Base-by-base conservation (phyloP, 768 basidiomycete genomes). In the Lentinus tigrinus region DNA sequence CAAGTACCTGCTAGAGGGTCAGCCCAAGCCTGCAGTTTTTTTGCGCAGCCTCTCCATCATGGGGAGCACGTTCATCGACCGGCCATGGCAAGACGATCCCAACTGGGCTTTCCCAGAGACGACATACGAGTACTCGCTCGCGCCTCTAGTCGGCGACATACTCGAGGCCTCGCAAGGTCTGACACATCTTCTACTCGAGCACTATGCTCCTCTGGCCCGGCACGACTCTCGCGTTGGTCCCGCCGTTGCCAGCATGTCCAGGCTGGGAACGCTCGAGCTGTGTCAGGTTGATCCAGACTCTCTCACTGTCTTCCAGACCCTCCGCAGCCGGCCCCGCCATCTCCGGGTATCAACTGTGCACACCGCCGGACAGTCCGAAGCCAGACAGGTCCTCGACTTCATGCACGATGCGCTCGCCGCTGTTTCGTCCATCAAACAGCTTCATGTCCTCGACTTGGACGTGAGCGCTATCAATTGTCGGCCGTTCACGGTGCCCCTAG, bases 11-110 rank as follows among this genome's bases (percentile, higher is more conserved):
- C 52, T 58, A n/a, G 13, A 39, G n/a, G 57, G 52, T 14, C n/a
- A 27, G 4, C 52, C 42, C n/a, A 53, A 34, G 46, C 52, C 37
- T 23, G 57, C 57, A 1, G 38, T 58, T 14, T 49, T 48, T 24
- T 46, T 58, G 2, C 57, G 57, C 39, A 49, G 57, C 51, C 57
- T 58, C 21, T 42, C 57, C 27, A 58, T 58, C 39, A 37, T 58
- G 4, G 47, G 38, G 21, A 42, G 52, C 6, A 42, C 52, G 21
- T 58, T 58, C 52, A 49, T 58, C 19, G 51, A 58, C 19, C 57
- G 57, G 14, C 52, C 57, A 9, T 58, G 57, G 57, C 57, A 58
- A 23, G 57, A 58, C 4, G 57, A 58, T 21, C 57, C 57, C 52
- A 53, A 58, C 47, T 58, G 57, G 57, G 39, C 34, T 6, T 58